Conservation (phyloP, 2,329 filamentous ascomycete species). For the Alternaria angustiovoidea region DNA sequence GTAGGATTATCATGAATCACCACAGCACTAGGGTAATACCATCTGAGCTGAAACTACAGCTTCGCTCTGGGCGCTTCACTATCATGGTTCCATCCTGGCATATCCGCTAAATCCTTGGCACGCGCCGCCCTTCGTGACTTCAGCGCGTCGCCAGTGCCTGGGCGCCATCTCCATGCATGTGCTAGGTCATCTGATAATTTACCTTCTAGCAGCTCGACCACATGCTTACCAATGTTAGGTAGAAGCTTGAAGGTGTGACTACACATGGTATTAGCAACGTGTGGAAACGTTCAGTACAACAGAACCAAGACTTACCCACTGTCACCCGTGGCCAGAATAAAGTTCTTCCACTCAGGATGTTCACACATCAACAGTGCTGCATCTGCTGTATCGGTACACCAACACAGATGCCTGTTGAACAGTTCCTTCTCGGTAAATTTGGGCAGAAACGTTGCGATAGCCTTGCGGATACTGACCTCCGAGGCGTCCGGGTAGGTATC, state of each 20-base stretch:
- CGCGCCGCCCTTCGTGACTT: slow-evolving; percentile 53
- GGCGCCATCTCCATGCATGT: slow-evolving; percentile 57
- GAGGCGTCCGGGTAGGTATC: slow-evolving; percentile 54
- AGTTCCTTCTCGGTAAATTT: slow-evolving; percentile 50
- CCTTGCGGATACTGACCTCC: slow-evolving; percentile 51
- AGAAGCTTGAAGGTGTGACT: slow-evolving; percentile 59
- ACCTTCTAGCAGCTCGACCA: slow-evolving; percentile 57
- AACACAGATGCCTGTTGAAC: slow-evolving; percentile 60
- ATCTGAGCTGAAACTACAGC: slow-evolving; percentile 4
- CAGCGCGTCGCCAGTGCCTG: slow-evolving; percentile 54
- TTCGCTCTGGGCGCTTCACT: slow-evolving; percentile 10
- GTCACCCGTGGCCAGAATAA: slow-evolving; percentile 58
- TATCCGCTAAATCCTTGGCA: slow-evolving; percentile 57
- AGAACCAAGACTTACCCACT: slow-evolving; percentile 51
- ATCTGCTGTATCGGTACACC: slow-evolving; percentile 69
- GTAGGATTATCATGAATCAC: not conserved
- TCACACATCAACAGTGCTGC: slow-evolving; percentile 68
- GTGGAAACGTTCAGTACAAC: not conserved
- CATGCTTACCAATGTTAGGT: slow-evolving; percentile 58
- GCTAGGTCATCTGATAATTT: slow-evolving; percentile 51
- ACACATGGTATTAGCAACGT: slow-evolving; percentile 4
- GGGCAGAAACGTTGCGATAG: slow-evolving; percentile 55
- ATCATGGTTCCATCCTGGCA: slow-evolving; percentile 55
- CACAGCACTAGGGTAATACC: not conserved
- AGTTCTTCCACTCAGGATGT: slow-evolving; percentile 60